Conservation (phyloP, 73 alveolate genomes). For the Paramecium octaurelia region DNA sequence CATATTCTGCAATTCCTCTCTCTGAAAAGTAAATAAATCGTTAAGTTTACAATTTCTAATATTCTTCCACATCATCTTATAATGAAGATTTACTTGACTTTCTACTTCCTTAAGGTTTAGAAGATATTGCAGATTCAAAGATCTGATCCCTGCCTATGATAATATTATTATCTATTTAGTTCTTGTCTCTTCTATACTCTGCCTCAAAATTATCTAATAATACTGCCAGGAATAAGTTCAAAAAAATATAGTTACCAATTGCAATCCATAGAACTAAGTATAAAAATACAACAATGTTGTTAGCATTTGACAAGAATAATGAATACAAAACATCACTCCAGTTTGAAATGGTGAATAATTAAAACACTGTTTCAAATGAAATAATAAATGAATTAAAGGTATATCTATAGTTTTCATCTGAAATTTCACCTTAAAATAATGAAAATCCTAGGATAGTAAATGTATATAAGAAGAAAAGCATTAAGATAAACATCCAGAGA, state of each 20-base stretch:
- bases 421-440: constrained; percentile 82
- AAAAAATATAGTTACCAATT: constrained; percentile 90
- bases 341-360: constrained; percentile 86
- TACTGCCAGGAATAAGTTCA: constrained; percentile 91
- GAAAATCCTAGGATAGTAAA: constrained; percentile 95
- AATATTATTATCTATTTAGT: not conserved
- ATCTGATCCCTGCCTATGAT: constrained; percentile 36
- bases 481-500: constrained; percentile 78
- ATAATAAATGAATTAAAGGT: constrained; percentile 86
- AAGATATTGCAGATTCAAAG: not conserved
- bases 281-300: constrained; percentile 19
- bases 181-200: constrained; percentile 43
- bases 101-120: not conserved
- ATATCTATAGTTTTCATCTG: constrained; percentile 61
- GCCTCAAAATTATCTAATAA: constrained; percentile 87
- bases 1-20: constrained; percentile 72
- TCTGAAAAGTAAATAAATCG: constrained; percentile 70
- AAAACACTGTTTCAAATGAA: constrained; percentile 86
- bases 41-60: not conserved
- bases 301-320: constrained; percentile 53
- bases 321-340: constrained; percentile 88
- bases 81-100: constrained; percentile 4
- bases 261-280: constrained; percentile 91
- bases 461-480: constrained; percentile 86
- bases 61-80: constrained; percentile 1